These are phyloP conservation scores for Zarea fungicola DNA, from an alignment of 2,329 filamentous ascomycete species.

Conservation along the genomic window DNA sequence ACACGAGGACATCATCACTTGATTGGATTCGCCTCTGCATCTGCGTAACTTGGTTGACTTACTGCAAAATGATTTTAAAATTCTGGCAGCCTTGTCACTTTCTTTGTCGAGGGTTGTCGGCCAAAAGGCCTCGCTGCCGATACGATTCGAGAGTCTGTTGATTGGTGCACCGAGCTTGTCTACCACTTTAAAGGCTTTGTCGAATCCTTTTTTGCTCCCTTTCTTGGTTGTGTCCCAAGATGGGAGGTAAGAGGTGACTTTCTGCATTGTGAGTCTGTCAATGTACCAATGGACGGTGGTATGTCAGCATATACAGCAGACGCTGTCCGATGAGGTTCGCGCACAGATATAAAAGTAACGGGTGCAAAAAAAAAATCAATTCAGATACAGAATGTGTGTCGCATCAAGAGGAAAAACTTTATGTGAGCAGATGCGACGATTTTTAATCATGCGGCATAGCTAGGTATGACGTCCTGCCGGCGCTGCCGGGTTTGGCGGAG, in stretches of 20 bases:
- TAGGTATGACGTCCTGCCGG: conserved; percentile 10
- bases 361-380: background rate
- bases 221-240: conserved; percentile 52
- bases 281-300: no score
- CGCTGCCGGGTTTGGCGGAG: conserved; percentile 6
- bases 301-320: no score
- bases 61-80: conserved; percentile 82
- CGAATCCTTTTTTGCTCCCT: conserved; percentile 60
- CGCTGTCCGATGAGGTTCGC: background rate
- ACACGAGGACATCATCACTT: no score
- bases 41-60: no score
- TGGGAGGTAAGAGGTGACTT: conserved; percentile 28
- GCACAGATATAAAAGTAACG: background rate
- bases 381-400: background rate
- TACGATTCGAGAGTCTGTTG: conserved; percentile 74
- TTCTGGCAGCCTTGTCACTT: conserved; percentile 83
- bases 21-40: no score
- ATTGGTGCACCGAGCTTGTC: conserved; percentile 62
- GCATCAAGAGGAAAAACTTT: no score
- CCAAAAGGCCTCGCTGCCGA: conserved; percentile 81
- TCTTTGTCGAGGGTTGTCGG: conserved; percentile 83
- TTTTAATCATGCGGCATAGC: conserved; percentile 7
- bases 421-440: background rate
- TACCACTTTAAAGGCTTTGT: conserved; percentile 59
- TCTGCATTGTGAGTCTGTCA: conserved; percentile 26